Conservation (phyloP, 2,329 filamentous ascomycete species). For the Akanthomyces uredinophilus region DNA sequence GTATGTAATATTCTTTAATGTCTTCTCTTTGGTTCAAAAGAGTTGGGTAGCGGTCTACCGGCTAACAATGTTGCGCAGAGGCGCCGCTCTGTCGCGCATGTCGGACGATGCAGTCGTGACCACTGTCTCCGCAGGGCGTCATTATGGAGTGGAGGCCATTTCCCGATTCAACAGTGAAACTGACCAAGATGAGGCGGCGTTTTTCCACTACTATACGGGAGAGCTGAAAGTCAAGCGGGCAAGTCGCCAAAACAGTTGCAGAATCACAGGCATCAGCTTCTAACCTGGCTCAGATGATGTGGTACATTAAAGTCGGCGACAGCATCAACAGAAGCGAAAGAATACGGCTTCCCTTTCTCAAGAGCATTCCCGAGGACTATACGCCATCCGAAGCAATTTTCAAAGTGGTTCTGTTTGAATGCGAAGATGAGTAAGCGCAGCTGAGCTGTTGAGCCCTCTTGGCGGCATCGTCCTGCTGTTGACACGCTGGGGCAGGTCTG, state of each 20-base stretch:
- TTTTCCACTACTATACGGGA: background rate
- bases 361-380: background rate
- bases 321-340: slow-evolving; percentile 14
- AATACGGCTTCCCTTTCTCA: slow-evolving; percentile 6
- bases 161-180: background rate
- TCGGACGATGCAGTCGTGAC: slow-evolving; percentile 15
- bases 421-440: background rate
- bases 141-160: slow-evolving; percentile 8
- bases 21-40: too few relatives aligned
- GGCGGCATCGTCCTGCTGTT: too few relatives aligned
- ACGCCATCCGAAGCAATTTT: background rate
- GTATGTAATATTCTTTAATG: slow-evolving; percentile 2
- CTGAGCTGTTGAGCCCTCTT: background rate
- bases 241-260: background rate
- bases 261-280: too few relatives aligned
- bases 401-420: background rate
- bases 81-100: slow-evolving; percentile 18
- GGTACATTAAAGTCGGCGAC: slow-evolving; percentile 19
- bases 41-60: too few relatives aligned
- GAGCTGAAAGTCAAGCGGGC: fast-evolving
- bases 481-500: background rate
- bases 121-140: slow-evolving; percentile 13
- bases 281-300: slow-evolving; percentile 16
- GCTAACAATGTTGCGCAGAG: background rate
- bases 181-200: slow-evolving; percentile 6